A percentile compares a stretch with the other conserved stretches of the same genome.
Conservation (phyloP, 2,329 filamentous ascomycete species). For the Aspergillus tanneri region DNA sequence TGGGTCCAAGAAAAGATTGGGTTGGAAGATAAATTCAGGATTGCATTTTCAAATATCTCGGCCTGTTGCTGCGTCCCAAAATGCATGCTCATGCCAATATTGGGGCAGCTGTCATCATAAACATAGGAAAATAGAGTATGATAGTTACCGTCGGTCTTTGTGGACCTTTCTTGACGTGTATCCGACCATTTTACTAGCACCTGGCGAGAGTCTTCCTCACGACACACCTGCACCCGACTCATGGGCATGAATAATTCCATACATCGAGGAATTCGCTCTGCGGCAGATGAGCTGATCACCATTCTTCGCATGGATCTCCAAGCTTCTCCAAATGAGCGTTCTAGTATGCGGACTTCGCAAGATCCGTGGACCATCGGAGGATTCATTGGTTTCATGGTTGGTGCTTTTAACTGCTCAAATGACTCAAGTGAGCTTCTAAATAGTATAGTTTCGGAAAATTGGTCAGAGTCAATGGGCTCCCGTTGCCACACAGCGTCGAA, state of each 20-base stretch:
- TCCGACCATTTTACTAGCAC: constrained; percentile 34
- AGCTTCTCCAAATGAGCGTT: constrained; percentile 29
- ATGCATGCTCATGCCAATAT: constrained; percentile 27
- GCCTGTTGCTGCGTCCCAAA: constrained; percentile 26
- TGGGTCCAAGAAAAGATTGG: constrained; percentile 28
- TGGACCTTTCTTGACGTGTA: constrained; percentile 27
- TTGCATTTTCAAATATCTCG: constrained; percentile 27
- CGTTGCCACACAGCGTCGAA: constrained; percentile 32
- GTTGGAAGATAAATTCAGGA: constrained; percentile 23
- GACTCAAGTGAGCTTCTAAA: constrained; percentile 31
- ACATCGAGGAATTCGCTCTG: constrained; percentile 26
- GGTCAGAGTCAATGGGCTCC: constrained; percentile 29
- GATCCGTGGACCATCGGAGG: constrained; percentile 26
- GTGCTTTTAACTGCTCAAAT: constrained; percentile 31
- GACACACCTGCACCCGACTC: constrained; percentile 29
- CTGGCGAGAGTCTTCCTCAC: constrained; percentile 23
- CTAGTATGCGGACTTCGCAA: constrained; percentile 33
- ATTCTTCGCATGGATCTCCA: constrained; percentile 33
- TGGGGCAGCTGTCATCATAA: constrained; percentile 32
- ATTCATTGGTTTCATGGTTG: constrained; percentile 31
- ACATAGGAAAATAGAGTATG: constrained; percentile 30
- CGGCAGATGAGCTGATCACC: constrained; percentile 31
- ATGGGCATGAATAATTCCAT: constrained; percentile 33
- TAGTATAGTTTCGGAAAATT: constrained; percentile 31
- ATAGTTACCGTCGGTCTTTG: constrained; percentile 32